Base-by-base conservation (phyloP, 345 rosid genomes). In the Pistacia vera region DNA sequence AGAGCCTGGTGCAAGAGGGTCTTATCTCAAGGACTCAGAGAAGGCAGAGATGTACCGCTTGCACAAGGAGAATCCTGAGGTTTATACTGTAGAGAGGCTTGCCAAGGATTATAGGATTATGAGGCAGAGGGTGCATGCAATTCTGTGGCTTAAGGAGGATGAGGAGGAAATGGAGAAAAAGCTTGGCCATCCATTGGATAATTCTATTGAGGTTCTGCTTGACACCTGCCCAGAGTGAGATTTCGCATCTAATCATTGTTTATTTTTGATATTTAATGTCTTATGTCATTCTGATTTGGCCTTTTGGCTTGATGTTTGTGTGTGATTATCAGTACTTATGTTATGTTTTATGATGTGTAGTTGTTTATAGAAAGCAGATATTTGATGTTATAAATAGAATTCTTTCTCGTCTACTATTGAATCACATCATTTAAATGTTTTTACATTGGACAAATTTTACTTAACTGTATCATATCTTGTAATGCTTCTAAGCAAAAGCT, bases 81-180 rank as follows among this genome's bases (percentile, higher is more conserved):
- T 88, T 1, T 89, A 96, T 81, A 92, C 97, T 0, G 77, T 93
- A 74, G 93, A 90, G 84, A 90, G 78, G 83, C 91, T 93, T 79
- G 95, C 99, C 11, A 96, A 92, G 79, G 98, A 96, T 81, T 96
- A 85, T 69, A 91, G 97, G 88, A 87, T 96, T 46, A 91, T 96
- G 98, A 90, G 98, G 80, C 99, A 96, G 85, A 88, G 98, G 77
- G 98, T 96, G 70, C 97, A 93, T 68, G 97, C 98, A 8, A 93
- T 96, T 80, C 94, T 96, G 78, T 96, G 97, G 95, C 85, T 93
- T 73, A 96, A 96, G 77, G 90, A 96, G 78, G 83, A 86, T 63
- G 98, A 96, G 81, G 97, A 89, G 79, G 95, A 96, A 84, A 90
- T 88, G 82, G 99, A 96, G 92, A 92, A 85, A 76, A 96, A 86